A percentile compares a stretch with the other conserved stretches of the same genome.
Evolutionary conservation across 352 stramenopile species (phyloP).

Genomic region (Phytopythium vexans): DNA sequence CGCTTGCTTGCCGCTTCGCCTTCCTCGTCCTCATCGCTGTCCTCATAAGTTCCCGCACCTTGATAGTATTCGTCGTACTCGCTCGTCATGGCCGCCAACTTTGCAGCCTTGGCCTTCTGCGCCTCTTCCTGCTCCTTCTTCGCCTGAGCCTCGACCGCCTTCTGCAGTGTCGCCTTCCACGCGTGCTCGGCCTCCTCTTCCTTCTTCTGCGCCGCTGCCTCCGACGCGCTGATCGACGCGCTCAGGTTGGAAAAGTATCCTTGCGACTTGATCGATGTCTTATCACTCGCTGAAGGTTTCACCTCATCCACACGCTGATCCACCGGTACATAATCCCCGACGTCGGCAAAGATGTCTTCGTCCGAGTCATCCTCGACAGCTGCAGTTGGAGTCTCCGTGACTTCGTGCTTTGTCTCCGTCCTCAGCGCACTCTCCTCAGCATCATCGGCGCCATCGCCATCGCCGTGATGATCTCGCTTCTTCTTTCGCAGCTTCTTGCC

Average conservation of each 20-base stretch:
- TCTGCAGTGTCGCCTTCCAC: slow-evolving; percentile 61
- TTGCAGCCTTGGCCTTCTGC: slow-evolving; percentile 32
- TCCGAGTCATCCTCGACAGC: slow-evolving; percentile 34
- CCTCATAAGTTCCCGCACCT: slow-evolving; percentile 30
- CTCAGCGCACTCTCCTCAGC: slow-evolving; percentile 2
- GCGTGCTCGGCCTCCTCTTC: slow-evolving; percentile 40
- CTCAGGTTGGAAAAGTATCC: slow-evolving; percentile 75
- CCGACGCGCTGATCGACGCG: slow-evolving; percentile 57
- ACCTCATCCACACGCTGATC: slow-evolving; percentile 34
- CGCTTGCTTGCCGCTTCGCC: slow-evolving; percentile 28
- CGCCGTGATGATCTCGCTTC: slow-evolving; percentile 17
- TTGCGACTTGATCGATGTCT: slow-evolving; percentile 14
- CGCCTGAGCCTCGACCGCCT: slow-evolving; percentile 45
- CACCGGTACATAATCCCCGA: slow-evolving; percentile 66
- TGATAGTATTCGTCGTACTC: slow-evolving; percentile 68
- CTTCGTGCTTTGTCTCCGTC: not conserved
- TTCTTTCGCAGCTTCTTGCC: slow-evolving; percentile 50
- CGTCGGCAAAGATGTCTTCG: slow-evolving; percentile 76
- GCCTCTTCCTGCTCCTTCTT: slow-evolving; percentile 36
- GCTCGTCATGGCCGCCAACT: slow-evolving; percentile 31
- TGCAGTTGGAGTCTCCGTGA: slow-evolving; percentile 3
- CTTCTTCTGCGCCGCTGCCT: slow-evolving; percentile 31
- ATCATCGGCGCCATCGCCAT: not conserved
- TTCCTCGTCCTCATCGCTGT: slow-evolving; percentile 68
- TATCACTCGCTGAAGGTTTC: slow-evolving; percentile 5